These are phyloP conservation scores for Metarhizium robertsii DNA, from an alignment of 2,329 filamentous ascomycete genomes.

Conservation along the genomic window DNA sequence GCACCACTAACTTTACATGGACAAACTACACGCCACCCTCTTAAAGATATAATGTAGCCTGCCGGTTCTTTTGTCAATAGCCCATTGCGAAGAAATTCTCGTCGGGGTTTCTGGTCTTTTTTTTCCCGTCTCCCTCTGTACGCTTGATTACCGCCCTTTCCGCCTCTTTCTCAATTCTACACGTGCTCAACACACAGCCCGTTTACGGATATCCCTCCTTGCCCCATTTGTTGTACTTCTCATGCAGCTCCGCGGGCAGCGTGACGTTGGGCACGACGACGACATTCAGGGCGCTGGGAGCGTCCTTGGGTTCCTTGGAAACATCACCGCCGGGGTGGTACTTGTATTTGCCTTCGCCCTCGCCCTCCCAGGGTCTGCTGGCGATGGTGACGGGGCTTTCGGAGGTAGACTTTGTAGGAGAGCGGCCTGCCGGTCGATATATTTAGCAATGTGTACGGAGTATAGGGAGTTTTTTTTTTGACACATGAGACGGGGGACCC, in stretches of 20 bases:
- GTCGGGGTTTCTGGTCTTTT: no score
- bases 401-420: slow-evolving; percentile 76
- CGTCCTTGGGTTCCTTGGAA: slow-evolving; percentile 68
- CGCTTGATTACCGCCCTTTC: no score
- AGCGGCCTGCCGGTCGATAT: slow-evolving; percentile 47
- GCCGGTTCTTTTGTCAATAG: no score
- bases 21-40: no score
- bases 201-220: slow-evolving; percentile 75
- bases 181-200: no score
- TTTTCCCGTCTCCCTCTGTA: no score
- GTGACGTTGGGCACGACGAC: slow-evolving; percentile 91
- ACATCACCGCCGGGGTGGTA: slow-evolving; percentile 82
- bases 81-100: no score
- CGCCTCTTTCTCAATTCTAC: no score
- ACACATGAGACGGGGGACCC: not conserved
- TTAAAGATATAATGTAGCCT: no score
- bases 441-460: no score
- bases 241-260: slow-evolving; percentile 86
- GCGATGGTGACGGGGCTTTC: slow-evolving; percentile 69
- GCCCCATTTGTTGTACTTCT: slow-evolving; percentile 99
- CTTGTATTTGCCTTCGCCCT: slow-evolving; percentile 57
- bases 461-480: not conserved
- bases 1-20: no score
- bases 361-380: slow-evolving; percentile 86
- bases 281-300: slow-evolving; percentile 89